Percentiles rank a stretch among this genome's conserved stretches.
Conservation (phyloP, 805 yeast species). For the Blastobotrys chiropterorum region DNA sequence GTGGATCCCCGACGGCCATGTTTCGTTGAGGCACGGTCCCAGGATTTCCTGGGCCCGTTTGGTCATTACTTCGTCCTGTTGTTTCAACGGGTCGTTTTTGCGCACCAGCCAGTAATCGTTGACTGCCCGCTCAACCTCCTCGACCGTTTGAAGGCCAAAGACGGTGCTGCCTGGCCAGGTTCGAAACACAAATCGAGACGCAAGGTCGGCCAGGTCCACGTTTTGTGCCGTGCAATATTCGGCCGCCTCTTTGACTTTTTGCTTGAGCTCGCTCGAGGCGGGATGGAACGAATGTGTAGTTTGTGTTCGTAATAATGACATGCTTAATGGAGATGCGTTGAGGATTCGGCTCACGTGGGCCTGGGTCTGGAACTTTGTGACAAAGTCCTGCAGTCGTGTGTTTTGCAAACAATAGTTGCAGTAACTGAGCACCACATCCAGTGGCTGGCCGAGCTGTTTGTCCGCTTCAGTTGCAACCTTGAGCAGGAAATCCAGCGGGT, state of each 20-base stretch:
- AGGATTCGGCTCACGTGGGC: constrained; percentile 54
- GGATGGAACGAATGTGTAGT: constrained; percentile 78
- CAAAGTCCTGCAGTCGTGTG: constrained; percentile 46
- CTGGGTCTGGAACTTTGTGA: constrained; percentile 29
- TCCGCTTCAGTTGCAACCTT: constrained; percentile 39
- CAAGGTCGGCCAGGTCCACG: constrained; percentile 72
- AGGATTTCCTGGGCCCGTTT: constrained; percentile 37
- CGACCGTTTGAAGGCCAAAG: constrained; percentile 63
- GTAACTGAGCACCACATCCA: constrained; percentile 75
- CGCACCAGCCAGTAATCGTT: constrained; percentile 47
- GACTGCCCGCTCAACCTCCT: constrained; percentile 61
- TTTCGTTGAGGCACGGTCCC: constrained; percentile 54
- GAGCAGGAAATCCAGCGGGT: constrained; percentile 68
- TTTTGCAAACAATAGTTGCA: constrained; percentile 82
- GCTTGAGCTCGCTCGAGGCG: constrained; percentile 52
- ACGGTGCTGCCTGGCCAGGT: constrained; percentile 68
- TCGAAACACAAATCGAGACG: constrained; percentile 67
- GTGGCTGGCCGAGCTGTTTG: constrained; percentile 45
- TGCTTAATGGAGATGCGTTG: constrained; percentile 81
- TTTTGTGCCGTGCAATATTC: constrained; percentile 39
- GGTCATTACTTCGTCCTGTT: constrained; percentile 40
- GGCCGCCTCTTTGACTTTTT: constrained; percentile 40
- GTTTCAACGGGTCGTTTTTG: constrained; percentile 28
- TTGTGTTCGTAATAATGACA: constrained; percentile 73
- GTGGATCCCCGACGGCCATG: constrained; percentile 53